Evolutionary conservation across 2,329 filamentous ascomycete species (phyloP), one percentile per base, ranked within the genome.

Genomic region (Alternaria consortialis): DNA sequence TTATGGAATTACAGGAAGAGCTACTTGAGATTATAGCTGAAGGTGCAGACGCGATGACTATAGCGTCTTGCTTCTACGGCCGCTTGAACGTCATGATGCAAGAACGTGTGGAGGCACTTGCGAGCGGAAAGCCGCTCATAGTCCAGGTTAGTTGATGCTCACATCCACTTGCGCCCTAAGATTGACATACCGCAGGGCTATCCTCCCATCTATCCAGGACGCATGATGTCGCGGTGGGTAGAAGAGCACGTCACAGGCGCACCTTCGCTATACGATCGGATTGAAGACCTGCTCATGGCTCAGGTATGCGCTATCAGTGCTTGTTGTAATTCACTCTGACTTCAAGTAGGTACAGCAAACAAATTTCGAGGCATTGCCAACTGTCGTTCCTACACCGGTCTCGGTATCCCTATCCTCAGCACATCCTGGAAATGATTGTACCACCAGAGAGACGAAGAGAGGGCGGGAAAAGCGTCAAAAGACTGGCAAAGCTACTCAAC

Each of bases 181-280:
- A 42, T 20, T 42, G 6, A 25, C 20, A 42, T 25, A 42, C 20
- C 12, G 47, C 4, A 56, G 53, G 53, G 53, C 6, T 36, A 48
- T 25, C 12, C 34, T 5, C 25, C 34, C n/a, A 32, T 23, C 12
- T 36, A 20, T 13, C 17, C 53, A 15, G 53, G 43, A 12, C 23
- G 5, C 5, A 56, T 56, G 53, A 48, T 56, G 53, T 23, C 25
- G 8, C 32, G 25, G 7, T 40, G 43, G 34, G 25, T 29, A n/a
- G 5, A 20, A 7, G 53, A 32, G 3, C 12, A 31, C 7, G 17
- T 8, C 5, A 15, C n/a, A 13, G 12, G 34, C 11, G 27, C 6
- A 25, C 23, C 27, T 25, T 56, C 34, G n/a, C 17, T 56, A 5
- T 48, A 56, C 31, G 40, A 56, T 25, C 53, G 43, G 7, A 25